Conservation (phyloP, 306 rosid genomes). For the Dalbergia cultrata region DNA sequence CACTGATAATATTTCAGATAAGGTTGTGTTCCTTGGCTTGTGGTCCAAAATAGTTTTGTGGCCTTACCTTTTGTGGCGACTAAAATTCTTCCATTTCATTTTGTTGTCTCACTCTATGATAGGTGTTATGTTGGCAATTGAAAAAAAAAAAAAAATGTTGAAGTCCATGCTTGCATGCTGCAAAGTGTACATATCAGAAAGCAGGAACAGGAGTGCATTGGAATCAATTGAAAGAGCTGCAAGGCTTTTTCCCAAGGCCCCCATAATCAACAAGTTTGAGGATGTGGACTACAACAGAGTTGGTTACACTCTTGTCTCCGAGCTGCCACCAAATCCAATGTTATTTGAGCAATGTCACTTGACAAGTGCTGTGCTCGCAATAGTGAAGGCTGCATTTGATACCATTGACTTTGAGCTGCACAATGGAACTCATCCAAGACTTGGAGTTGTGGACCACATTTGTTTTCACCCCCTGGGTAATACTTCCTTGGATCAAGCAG, state of each 20-base stretch:
- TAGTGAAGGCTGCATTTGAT: conserved; percentile 84
- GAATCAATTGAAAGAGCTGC: conserved; percentile 78
- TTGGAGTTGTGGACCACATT: conserved; percentile 88
- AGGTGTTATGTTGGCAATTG: conserved; percentile 38
- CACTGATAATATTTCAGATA: conserved; percentile 38
- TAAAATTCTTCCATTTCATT: neutral
- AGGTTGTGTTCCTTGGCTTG: conserved; percentile 44
- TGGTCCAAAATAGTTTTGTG: conserved; percentile 44
- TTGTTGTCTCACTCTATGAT: conserved; percentile 40
- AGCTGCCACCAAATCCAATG: conserved; percentile 49
- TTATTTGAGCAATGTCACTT: conserved; percentile 53
- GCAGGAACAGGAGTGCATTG: conserved; percentile 76
- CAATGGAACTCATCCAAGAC: conserved; percentile 87
- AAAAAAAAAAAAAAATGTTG: conserved; percentile 52
- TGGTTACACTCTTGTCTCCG: conserved; percentile 86
- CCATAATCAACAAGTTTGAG: conserved; percentile 78
- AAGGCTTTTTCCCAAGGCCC: conserved; percentile 66
- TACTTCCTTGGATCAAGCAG: conserved; percentile 74
- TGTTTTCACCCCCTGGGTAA: conserved; percentile 82
- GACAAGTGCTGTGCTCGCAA: conserved; percentile 71
- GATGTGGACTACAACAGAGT: conserved; percentile 88
- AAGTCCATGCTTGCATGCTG: conserved; percentile 81
- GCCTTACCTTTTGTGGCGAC: conserved; percentile 19
- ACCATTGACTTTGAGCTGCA: conserved; percentile 69
- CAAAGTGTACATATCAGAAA: conserved; percentile 93